Base-by-base conservation (phyloP, 306 rosid genomes). In the Lathyrus sativus region DNA sequence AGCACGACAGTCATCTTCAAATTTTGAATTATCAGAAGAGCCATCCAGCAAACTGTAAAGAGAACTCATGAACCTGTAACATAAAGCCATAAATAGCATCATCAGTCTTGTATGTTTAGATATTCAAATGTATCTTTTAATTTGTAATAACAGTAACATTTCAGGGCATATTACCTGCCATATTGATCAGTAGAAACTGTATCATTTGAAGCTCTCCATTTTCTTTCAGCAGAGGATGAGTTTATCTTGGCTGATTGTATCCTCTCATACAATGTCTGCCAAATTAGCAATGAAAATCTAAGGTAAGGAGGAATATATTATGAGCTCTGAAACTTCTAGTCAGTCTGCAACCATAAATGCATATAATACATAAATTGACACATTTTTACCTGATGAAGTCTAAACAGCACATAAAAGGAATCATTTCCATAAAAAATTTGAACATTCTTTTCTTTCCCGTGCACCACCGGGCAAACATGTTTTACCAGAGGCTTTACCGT, bases 1-100 rank as follows among this genome's bases (percentile, higher is more conserved):
- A 70, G 99, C 96, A 74, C 99, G 88, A 61, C 99, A 90, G 75
- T 95, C 99, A 85, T 95, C 99, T 80, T 95, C 99, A 84, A 90
- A 95, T 75, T 95, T 95, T 37, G 97, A 64, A 75, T 89, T 90
- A 74, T 95, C 99, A 17, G 95, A 90, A 75, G 99, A 90, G 74
- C 99, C 99, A 17, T 95, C 99, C 74, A 95, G 89, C 77, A 95
- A 85, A 80, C 81, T 87, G 95, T 95, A 91, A 55, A 95, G 95
- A 50, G 97, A 88, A 80, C 74, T 84, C 92, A 95, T 85, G 84
- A 95, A 95, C 80, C 99, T 95, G 86, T 42, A 73, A 56, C 71
- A 74, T 19, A 68, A 69, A 68, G 17, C 59, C 72, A 74, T 19
- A 71, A 69, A 71, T 14, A 45, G 42, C 9, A 1, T 11, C 58